Conservation (phyloP, 2,329 filamentous ascomycete genomes). For the Aureobasidium sp. region DNA sequence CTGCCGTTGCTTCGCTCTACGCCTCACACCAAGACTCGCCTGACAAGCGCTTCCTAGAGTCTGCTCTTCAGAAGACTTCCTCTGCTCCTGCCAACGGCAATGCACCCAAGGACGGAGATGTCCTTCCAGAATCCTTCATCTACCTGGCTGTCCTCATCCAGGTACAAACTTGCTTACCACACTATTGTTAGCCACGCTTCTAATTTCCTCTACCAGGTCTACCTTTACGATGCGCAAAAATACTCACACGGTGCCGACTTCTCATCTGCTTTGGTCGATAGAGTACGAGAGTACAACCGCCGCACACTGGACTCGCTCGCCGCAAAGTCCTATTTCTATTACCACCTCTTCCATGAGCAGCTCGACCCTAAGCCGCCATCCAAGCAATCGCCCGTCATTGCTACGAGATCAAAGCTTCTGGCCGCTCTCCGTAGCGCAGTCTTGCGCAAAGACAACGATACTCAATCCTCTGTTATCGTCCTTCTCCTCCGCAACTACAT, state of each 20-base stretch:
- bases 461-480: conserved; percentile 93
- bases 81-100: conserved; percentile 15
- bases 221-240: conserved; percentile 78
- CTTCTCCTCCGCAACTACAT: conserved; percentile 93
- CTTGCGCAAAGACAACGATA: conserved; percentile 91
- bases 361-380: conserved; percentile 81
- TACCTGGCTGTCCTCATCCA: conserved; percentile 33
- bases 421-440: conserved; percentile 91
- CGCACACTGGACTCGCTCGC: conserved; percentile 89
- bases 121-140: conserved; percentile 32
- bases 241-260: conserved; percentile 75
- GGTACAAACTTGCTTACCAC: conserved; percentile 19
- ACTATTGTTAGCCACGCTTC: not conserved
- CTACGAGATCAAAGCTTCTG: conserved; percentile 78
- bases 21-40: conserved; percentile 15
- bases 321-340: conserved; percentile 97
- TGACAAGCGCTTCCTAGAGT: conserved; percentile 16
- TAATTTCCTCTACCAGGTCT: conserved; percentile 54
- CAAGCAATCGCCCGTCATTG: conserved; percentile 76
- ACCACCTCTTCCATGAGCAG: conserved; percentile 89
- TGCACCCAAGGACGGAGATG: conserved; percentile 21
- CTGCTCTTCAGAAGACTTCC: conserved; percentile 14
- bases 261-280: conserved; percentile 74
- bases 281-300: conserved; percentile 82
- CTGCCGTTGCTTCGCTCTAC: conserved; percentile 19